Evolutionary conservation across 1,284 basidiomycete genomes (phyloP), one percentile per base, ranked within the genome.

Genomic region (Cystobasidiaceae sp.): DNA sequence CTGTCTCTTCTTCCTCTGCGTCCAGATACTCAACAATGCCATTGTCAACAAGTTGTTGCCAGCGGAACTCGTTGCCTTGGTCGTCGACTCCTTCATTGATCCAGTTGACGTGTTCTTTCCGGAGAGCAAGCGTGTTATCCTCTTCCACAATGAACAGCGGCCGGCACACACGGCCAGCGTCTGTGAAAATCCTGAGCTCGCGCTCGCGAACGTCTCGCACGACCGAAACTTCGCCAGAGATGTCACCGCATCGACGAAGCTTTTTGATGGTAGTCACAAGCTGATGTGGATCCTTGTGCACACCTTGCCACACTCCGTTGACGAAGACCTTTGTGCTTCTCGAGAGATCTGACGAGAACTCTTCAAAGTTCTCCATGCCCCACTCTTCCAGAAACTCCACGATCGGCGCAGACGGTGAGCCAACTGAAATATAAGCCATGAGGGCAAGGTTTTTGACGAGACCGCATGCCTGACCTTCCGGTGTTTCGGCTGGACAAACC

Each of bases 221-320:
- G 52, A 98, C 90, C 30, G 91, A 94, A 9, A 97, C 92, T 78
- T 98, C 94, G 55, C 90, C 85, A 75, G 88, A 90, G 76, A 99
- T 93, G 77, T 97, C 93, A 71, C 96, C 92, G 76, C 90, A 93
- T 71, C 96, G 82, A 69, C 96, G 85, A 70, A 98, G 83, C 73
- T 89, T 88, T 76, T 93, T 88, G 75, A 99, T 85, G 23, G 93
- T 97, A 75, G 88, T 88, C 69, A 97, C 90, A 58, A 99, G 82
- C 72, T 90, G 89, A 50, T 87, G 87, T 17, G 94, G 90, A 72
- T 97, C 90, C 66, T 93, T 89, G 79, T 97, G 93, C n/a, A 97
- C 91, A 70, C 96, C 96, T 84, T 97, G 92, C 96, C 96, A 98
- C 9, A 97, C 93, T 75, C 96, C 96, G 74, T 99, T 99, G 69